Base-by-base conservation (phyloP, 2,329 filamentous ascomycete genomes). In the Geosmithia morbida region DNA sequence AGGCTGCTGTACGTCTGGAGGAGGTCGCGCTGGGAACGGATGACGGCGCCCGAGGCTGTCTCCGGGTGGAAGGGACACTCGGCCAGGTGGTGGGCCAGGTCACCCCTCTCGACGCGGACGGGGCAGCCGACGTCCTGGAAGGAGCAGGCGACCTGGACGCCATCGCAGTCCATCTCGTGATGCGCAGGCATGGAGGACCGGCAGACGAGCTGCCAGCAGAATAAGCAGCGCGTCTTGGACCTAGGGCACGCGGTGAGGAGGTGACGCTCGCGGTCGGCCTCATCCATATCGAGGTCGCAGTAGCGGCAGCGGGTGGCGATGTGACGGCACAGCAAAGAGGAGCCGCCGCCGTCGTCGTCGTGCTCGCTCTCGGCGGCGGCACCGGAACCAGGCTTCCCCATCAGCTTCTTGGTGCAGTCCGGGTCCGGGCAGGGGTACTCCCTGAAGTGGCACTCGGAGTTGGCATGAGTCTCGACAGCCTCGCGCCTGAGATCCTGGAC, bases 391-490 rank as follows among this genome's bases (percentile, higher is more conserved):
- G 77, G 67, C 51, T 72, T 74, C 44, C 72, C 66, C 13, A 67
- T 64, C 2, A 81, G 64, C 20, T 65, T 66, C 56, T 74, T 70
- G 29, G 65, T 59, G 57, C 79, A 83, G 2, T 59, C 56, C 14
- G 66, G 56, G 37, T 74, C 72, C 0, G 75, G 71, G 53, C 79
- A 83, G n/a, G 66, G 64, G 18, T 78, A 71, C 30, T 71, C 62
- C 5, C 71, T 71, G 53, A 73, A 78, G 1, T 66, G 66, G 55
- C 79, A 83, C 45, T 78, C 74, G 18, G 67, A 67, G 7, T 69
- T 68, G 41, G 78, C 68, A 55, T 83, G 79, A 22, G 68, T 66
- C 53, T 74, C 68, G 8, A 81, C 66, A 22, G 71, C 65, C 41
- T 76, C 74, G 8, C 79, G 68, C 6, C 71, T 64, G 44, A 77